Conservation (phyloP, 78 protist species). For the Isochrysis galbana region DNA sequence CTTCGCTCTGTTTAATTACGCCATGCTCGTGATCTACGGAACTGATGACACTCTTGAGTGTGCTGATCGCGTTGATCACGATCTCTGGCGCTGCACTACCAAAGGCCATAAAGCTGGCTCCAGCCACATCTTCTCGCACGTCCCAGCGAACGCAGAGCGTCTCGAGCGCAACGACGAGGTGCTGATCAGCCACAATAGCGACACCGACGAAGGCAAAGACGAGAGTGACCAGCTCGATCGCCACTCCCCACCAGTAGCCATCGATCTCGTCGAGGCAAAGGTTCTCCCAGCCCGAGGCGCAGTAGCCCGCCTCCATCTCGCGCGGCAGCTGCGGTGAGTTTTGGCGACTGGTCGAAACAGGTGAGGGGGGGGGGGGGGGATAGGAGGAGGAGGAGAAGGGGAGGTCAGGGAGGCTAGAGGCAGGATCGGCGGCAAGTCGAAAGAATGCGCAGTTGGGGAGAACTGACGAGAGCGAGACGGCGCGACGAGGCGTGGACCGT, state of each 20-base stretch:
- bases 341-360: no score
- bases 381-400: no score
- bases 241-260: background rate
- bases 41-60: background rate
- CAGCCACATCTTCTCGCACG: conserved; percentile 42
- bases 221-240: background rate
- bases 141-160: conserved; percentile 41
- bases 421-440: no score
- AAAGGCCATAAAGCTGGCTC: conserved; percentile 40
- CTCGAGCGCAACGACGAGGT: conserved; percentile 38
- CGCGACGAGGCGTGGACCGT: no score
- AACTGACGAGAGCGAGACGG: no score
- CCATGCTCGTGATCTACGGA: background rate
- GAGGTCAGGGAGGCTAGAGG: no score
- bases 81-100: conserved; percentile 45
- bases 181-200: background rate
- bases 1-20: background rate
- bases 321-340: no score
- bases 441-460: no score
- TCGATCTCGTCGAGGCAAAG: conserved; percentile 20
- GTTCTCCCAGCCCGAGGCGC: background rate
- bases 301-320: background rate
- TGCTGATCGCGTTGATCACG: conserved; percentile 18
- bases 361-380: no score
- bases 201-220: background rate